Conservation (phyloP, 805 yeast species). For the Pichia phayaonensis region DNA sequence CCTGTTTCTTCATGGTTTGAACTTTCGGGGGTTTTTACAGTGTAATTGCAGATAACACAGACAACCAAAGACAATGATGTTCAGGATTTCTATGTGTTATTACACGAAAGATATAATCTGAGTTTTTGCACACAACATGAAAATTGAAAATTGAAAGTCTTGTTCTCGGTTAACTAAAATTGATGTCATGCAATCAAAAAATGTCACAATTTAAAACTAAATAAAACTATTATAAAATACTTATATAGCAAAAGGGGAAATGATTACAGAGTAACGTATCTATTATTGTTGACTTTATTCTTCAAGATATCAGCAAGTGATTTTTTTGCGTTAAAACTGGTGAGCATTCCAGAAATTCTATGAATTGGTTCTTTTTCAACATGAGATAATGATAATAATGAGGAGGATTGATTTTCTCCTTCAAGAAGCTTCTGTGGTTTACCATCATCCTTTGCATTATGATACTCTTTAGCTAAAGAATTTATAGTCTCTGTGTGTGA, state of each 20-base stretch:
- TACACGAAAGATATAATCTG: neutral
- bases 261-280: slow-evolving; percentile 1
- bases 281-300: slow-evolving; percentile 2
- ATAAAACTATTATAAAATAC: neutral
- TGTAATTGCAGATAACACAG: neutral
- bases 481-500: slow-evolving; percentile 3
- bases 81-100: neutral
- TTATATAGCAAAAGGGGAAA: neutral
- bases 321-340: neutral
- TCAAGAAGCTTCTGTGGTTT: neutral
- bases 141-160: neutral
- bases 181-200: neutral
- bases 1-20: slow-evolving; percentile 16
- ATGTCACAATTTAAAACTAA: no score
- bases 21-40: neutral
- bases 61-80: neutral
- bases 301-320: slow-evolving; percentile 1
- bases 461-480: neutral
- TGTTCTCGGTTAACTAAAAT: no score
- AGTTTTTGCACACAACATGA: neutral
- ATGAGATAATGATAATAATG: neutral
- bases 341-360: neutral
- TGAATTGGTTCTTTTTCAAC: neutral
- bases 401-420: neutral
- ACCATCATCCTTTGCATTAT: neutral